Conservation (phyloP, 345 rosid species). For the Punica granatum region DNA sequence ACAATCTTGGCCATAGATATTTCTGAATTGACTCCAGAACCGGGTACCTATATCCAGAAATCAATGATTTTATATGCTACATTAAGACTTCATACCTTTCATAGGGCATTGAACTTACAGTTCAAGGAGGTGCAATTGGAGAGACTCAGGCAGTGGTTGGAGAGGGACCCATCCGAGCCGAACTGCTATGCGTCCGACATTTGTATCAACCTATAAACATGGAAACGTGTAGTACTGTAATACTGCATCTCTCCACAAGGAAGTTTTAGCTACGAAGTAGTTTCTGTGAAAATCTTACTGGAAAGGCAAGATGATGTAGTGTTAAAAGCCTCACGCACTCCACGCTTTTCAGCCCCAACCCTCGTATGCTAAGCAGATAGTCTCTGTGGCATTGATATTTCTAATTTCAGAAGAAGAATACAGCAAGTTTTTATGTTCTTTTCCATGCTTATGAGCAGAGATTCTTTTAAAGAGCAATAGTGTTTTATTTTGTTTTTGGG, state of each 20-base stretch:
- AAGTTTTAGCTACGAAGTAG: slow-evolving; percentile 1
- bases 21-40: slow-evolving; percentile 83
- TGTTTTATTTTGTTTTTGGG: not conserved
- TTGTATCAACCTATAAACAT: slow-evolving; percentile 74
- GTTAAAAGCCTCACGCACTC: slow-evolving; percentile 92
- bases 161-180: slow-evolving; percentile 98
- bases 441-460: not conserved
- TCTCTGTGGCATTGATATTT: slow-evolving; percentile 45
- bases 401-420: slow-evolving; percentile 8
- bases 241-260: not conserved
- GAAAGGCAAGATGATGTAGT: slow-evolving; percentile 90
- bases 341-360: slow-evolving; percentile 89
- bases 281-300: slow-evolving; percentile 43
- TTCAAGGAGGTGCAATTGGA: slow-evolving; percentile 86
- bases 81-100: not conserved
- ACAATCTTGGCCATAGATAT: slow-evolving; percentile 93
- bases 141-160: slow-evolving; percentile 86
- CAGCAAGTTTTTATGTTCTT: not conserved
- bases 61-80: not conserved
- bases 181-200: slow-evolving; percentile 95
- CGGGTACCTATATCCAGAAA: slow-evolving; percentile 54
- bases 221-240: not conserved
- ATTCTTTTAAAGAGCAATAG: not conserved
- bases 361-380: slow-evolving; percentile 72
- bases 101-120: slow-evolving; percentile 45